phyloP scores from a whole-genome alignment of 2,329 filamentous ascomycete genomes.

The Colletotrichum sansevieriae region DNA sequence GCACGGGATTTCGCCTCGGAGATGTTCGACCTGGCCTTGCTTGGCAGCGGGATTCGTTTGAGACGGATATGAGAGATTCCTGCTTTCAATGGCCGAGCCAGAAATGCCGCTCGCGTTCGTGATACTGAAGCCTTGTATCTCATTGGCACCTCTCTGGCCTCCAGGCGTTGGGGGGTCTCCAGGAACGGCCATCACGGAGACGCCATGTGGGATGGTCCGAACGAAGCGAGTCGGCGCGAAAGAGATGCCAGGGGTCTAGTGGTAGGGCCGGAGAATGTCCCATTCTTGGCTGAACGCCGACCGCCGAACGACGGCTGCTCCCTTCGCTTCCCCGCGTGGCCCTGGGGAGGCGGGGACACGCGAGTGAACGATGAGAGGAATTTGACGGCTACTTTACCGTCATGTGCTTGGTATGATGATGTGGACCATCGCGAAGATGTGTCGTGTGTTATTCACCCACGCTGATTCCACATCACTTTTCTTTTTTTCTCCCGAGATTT shows the following conservation, averaged over 20 bases:
- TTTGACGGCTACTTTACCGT: too few relatives aligned
- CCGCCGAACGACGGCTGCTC: constrained; percentile 19
- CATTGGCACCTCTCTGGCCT: not conserved
- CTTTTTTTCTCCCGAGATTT: not conserved
- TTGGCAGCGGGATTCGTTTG: too few relatives aligned
- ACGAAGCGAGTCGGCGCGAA: not conserved
- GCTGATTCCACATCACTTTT: not conserved
- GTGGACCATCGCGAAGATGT: too few relatives aligned
- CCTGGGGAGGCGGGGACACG: not conserved
- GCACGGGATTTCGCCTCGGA: too few relatives aligned
- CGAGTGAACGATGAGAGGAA: not conserved
- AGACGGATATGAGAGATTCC: too few relatives aligned
- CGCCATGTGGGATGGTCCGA: too few relatives aligned
- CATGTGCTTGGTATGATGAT: too few relatives aligned
- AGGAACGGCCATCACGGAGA: not conserved
- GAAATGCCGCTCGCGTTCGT: too few relatives aligned
- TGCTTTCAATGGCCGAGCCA: too few relatives aligned
- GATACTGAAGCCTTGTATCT: not conserved
- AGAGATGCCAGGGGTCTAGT: too few relatives aligned
- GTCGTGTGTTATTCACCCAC: too few relatives aligned
- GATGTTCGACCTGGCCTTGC: too few relatives aligned
- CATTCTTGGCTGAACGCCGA: constrained; percentile 20
- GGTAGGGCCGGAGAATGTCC: not conserved
- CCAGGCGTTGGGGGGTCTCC: not conserved
- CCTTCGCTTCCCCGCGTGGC: constrained; percentile 18